Percentiles rank a stretch among this genome's conserved stretches.
phyloP scores from a whole-genome alignment of 306 rosid genomes.

The Senna tora region DNA sequence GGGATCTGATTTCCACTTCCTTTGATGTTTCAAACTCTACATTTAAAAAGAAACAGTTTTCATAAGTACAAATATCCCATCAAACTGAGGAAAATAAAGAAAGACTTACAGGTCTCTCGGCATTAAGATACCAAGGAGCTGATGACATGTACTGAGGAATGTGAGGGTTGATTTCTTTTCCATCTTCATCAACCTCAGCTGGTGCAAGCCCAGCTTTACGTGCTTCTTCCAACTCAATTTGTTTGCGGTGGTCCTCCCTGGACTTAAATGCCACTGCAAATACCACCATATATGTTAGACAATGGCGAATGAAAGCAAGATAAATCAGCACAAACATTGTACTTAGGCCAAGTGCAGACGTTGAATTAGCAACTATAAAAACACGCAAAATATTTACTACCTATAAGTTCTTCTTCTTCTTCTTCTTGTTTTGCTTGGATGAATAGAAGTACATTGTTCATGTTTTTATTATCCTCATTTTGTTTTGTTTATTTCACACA shows the following conservation, averaged over 20 bases:
- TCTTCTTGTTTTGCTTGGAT: too few relatives aligned
- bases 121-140: slow-evolving; percentile 71
- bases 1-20: slow-evolving; percentile 65
- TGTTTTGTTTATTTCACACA: too few relatives aligned
- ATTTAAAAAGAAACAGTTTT: slow-evolving; percentile 41
- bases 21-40: slow-evolving; percentile 66
- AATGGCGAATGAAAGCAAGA: background rate
- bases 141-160: slow-evolving; percentile 71
- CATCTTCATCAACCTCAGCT: slow-evolving; percentile 71
- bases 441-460: too few relatives aligned
- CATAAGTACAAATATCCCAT: slow-evolving; percentile 9
- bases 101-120: slow-evolving; percentile 55
- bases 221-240: slow-evolving; percentile 68
- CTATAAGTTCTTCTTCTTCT: too few relatives aligned
- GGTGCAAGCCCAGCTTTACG: slow-evolving; percentile 82
- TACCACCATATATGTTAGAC: background rate
- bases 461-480: too few relatives aligned
- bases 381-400: too few relatives aligned
- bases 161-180: slow-evolving; percentile 73
- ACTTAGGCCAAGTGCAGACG: too few relatives aligned
- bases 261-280: slow-evolving; percentile 70
- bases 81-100: slow-evolving; percentile 35
- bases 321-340: background rate
- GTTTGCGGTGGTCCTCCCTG: slow-evolving; percentile 66
- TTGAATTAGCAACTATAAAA: too few relatives aligned